phyloP scores from a whole-genome alignment of 768 basidiomycete species.

The Collybia nuda region DNA sequence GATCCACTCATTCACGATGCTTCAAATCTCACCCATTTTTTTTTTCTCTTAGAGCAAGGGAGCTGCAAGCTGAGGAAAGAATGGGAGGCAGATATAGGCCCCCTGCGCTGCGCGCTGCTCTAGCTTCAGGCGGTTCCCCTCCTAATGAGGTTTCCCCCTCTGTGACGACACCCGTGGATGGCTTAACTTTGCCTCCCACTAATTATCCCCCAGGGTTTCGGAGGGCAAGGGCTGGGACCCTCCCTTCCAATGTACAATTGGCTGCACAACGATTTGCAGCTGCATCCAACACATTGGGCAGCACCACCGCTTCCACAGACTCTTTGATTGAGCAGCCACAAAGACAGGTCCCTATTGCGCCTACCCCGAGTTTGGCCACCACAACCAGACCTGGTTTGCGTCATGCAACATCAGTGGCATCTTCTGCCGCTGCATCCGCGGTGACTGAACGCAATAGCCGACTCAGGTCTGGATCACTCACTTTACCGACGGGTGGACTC shows the following conservation, averaged over 20 bases:
- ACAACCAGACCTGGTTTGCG: slow-evolving; percentile 66
- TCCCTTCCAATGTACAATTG: slow-evolving; percentile 92
- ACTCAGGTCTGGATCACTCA: slow-evolving; percentile 90
- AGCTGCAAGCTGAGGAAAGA: slow-evolving; percentile 78
- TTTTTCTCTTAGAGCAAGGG: slow-evolving; percentile 62
- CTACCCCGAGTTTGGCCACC: slow-evolving; percentile 30
- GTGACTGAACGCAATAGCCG: slow-evolving; percentile 74
- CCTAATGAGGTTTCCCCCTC: slow-evolving; percentile 66
- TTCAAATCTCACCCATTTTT: slow-evolving; percentile 7
- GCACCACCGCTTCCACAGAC: slow-evolving; percentile 41
- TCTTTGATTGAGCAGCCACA: slow-evolving; percentile 47
- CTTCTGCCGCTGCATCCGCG: slow-evolving; percentile 50
- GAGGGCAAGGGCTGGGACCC: slow-evolving; percentile 95
- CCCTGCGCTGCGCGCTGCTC: slow-evolving; percentile 68
- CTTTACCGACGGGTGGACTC: slow-evolving; percentile 74
- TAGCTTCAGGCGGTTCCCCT: slow-evolving; percentile 70
- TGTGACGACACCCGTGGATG: slow-evolving; percentile 57
- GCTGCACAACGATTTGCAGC: slow-evolving; percentile 82
- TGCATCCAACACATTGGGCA: slow-evolving; percentile 55
- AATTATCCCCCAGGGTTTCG: slow-evolving; percentile 86
- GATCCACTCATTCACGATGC: slow-evolving; percentile 19
- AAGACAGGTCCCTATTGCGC: slow-evolving; percentile 48
- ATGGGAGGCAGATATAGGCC: slow-evolving; percentile 72
- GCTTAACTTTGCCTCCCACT: slow-evolving; percentile 60
- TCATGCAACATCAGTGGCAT: slow-evolving; percentile 72